A percentile compares a stretch with the other conserved stretches of the same genome.
Conservation (phyloP, 345 rosid genomes). For the Linum tenue region DNA sequence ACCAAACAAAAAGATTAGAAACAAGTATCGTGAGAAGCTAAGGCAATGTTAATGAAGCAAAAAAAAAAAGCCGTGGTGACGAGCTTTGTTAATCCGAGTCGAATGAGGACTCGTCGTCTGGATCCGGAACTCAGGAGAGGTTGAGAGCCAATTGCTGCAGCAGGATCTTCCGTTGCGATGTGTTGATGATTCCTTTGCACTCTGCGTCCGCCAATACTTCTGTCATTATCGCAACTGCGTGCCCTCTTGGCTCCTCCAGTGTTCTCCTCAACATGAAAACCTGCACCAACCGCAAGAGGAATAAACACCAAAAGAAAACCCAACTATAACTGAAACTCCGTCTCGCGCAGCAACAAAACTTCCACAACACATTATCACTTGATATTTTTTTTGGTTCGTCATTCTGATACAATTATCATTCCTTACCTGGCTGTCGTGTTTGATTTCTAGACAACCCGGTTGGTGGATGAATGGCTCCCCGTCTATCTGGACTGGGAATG, state of each 20-base stretch:
- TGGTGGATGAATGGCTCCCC: slow-evolving; percentile 67
- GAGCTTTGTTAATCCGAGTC: too few species aligned
- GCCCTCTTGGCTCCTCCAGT: slow-evolving; percentile 55
- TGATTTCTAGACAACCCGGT: slow-evolving; percentile 57
- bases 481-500: slow-evolving; percentile 62
- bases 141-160: slow-evolving; percentile 54
- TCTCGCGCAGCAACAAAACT: too few species aligned
- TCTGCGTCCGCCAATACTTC: slow-evolving; percentile 59
- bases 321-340: too few species aligned
- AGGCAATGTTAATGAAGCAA: too few species aligned
- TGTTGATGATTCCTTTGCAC: slow-evolving; percentile 54
- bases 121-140: slow-evolving; percentile 23
- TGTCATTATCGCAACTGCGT: slow-evolving; percentile 56
- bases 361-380: too few species aligned
- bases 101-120: too few species aligned
- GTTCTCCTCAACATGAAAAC: slow-evolving; percentile 61
- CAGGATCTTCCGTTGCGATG: slow-evolving; percentile 49
- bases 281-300: slow-evolving; percentile 19
- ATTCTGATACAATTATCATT: background rate
- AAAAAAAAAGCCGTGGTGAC: too few species aligned
- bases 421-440: slow-evolving; percentile 60
- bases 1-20: too few species aligned
- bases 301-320: background rate
- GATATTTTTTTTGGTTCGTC: too few species aligned
- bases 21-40: too few species aligned